Base-by-base conservation (phyloP, 208 protist species). In the Leishmania aethiopica region DNA sequence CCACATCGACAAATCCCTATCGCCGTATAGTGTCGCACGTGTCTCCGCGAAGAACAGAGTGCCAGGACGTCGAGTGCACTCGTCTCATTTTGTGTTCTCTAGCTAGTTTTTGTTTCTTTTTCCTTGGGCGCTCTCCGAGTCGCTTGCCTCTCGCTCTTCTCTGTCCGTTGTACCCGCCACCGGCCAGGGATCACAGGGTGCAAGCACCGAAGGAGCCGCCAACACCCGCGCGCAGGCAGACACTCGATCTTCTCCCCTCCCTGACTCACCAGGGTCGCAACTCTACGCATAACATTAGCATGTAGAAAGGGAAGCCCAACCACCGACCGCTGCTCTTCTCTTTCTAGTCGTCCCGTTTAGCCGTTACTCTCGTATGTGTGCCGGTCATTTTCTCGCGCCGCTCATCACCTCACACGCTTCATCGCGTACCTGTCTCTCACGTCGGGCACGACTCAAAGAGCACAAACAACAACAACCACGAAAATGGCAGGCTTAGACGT, bases 401-500 rank as follows among this genome's bases (percentile, higher is more conserved):
- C 28, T 37, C 13, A 25, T 28, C 66, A 45, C 45, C 51, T 40
- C 11, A 64, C 59, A 35, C 59, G n/a, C 28, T 17, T 28, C 28
- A 35, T 32, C 59, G 25, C 28, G 28, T 64, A 64, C 59, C 0
- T 35, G 10, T 64, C 28, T 64, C 28, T 64, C 17, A 64, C 2
- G 8, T 25, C 28, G 28, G 28, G 10, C 45, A 17, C 64, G 2
- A 71, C 25, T 28, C 11, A 40, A 73, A 53, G 35, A 13, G 19
- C 35, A 35, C 47, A 22, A 51, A 59, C 13, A 7, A 8, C 6
- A 25, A 22, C 25, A 25, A 22, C 25, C 13, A 7, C 17, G 40
- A 62, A 53, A 67, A 98, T 98, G 95, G 87, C 87, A 10, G 93
- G 93, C 10, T 78, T 93, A 62, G 95, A 98, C 72, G 88, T 92